A percentile compares a stretch with the other conserved stretches of the same genome.
Evolutionary conservation across 139 green algal genomes (phyloP).

Genomic region (Picochlorum sp.): DNA sequence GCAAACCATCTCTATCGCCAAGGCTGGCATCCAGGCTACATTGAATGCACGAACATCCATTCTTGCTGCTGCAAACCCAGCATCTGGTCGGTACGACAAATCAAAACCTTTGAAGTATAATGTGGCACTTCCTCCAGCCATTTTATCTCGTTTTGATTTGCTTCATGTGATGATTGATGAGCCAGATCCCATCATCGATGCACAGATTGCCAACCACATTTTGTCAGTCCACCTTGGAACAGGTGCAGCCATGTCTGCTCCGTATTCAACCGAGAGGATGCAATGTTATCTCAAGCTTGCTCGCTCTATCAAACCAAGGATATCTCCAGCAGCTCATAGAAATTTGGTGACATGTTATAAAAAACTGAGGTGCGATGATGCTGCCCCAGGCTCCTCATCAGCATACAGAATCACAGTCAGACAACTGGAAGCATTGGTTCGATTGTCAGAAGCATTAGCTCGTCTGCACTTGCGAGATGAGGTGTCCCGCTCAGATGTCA

Average conservation of each 20-base stretch:
- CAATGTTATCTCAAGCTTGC: slow-evolving; percentile 95
- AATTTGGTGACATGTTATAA: slow-evolving; percentile 80
- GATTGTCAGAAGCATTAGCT: slow-evolving; percentile 77
- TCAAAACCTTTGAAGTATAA: slow-evolving; percentile 85
- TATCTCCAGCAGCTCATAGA: slow-evolving; percentile 51
- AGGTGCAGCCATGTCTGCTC: slow-evolving; percentile 30
- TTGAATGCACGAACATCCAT: slow-evolving; percentile 92
- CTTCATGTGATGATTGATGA: slow-evolving; percentile 94
- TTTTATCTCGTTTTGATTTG: slow-evolving; percentile 89
- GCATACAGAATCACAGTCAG: slow-evolving; percentile 81
- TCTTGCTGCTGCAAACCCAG: slow-evolving; percentile 91
- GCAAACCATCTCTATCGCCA: slow-evolving; percentile 98
- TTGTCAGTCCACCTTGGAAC: slow-evolving; percentile 50
- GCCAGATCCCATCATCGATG: slow-evolving; percentile 64
- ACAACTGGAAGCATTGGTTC: slow-evolving; percentile 93
- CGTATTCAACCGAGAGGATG: slow-evolving; percentile 79
- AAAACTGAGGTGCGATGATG: slow-evolving; percentile 74
- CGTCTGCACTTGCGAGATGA: slow-evolving; percentile 35
- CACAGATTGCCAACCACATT: slow-evolving; percentile 75
- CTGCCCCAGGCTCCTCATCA: slow-evolving; percentile 61
- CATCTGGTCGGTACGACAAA: slow-evolving; percentile 86
- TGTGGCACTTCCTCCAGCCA: slow-evolving; percentile 78
- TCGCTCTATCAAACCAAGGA: slow-evolving; percentile 69
- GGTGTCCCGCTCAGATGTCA: slow-evolving; percentile 50
- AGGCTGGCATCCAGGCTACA: slow-evolving; percentile 94